phyloP scores from a whole-genome alignment of 768 basidiomycete genomes.

The Amanita thiersii region DNA sequence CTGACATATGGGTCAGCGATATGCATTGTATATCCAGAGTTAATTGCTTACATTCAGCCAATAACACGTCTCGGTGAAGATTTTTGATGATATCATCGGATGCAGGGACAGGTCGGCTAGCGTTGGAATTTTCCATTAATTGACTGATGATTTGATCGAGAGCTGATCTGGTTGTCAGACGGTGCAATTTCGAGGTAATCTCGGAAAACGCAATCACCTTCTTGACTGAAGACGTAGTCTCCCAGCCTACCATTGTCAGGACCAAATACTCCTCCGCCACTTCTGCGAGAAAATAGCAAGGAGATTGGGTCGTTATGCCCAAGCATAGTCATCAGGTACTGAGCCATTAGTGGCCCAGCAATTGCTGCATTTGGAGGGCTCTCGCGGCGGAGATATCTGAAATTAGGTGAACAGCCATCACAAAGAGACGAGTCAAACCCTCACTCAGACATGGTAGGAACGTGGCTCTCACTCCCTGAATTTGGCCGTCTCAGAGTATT shows the following conservation, averaged over 20 bases:
- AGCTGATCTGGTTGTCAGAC: conserved; percentile 32
- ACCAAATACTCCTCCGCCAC: conserved; percentile 13
- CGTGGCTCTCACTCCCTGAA: conserved; percentile 15
- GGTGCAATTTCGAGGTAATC: background rate
- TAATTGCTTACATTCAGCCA: conserved; percentile 49
- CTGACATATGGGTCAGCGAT: conserved; percentile 23
- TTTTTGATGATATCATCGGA: conserved; percentile 71
- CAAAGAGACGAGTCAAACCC: conserved; percentile 10
- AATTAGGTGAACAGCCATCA: conserved; percentile 7
- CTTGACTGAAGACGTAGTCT: conserved; percentile 90
- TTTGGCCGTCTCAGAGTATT: conserved; percentile 10
- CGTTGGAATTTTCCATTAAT: conserved; percentile 75
- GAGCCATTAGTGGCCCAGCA: conserved; percentile 57
- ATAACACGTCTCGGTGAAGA: conserved; percentile 56
- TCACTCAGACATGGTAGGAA: conserved; percentile 50
- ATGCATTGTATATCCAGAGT: conserved; percentile 3
- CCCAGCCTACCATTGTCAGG: conserved; percentile 61
- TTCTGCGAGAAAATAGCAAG: conserved; percentile 31
- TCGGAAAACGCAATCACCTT: conserved; percentile 40
- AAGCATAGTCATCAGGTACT: conserved; percentile 63
- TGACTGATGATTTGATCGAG: conserved; percentile 82
- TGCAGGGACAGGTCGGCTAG: conserved; percentile 74
- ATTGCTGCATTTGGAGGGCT: conserved; percentile 30
- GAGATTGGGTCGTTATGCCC: conserved; percentile 38
- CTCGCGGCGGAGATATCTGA: conserved; percentile 27